A percentile compares a stretch with the other conserved stretches of the same genome.
phyloP scores from a whole-genome alignment of 305 asterid species.

The Fraxinus nigra region DNA sequence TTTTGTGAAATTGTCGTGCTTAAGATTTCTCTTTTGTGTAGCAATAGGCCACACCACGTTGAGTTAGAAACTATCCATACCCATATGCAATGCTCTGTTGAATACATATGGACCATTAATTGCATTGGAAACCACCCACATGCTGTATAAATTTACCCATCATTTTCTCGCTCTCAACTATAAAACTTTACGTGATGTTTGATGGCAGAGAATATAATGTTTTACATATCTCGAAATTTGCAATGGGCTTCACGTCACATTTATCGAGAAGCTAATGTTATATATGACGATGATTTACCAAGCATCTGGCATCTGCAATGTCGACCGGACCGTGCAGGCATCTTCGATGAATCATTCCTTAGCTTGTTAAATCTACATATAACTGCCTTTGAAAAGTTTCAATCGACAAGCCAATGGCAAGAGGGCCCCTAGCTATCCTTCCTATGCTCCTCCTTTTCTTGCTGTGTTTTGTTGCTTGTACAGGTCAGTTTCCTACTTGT shows the following conservation, averaged over 20 bases:
- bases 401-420: background rate
- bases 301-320: background rate
- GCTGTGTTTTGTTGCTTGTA: slow-evolving; percentile 20
- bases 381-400: background rate
- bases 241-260: background rate
- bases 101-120: background rate
- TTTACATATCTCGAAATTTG: background rate
- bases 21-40: background rate
- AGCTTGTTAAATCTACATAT: background rate
- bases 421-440: background rate
- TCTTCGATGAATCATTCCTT: background rate
- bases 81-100: background rate
- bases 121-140: background rate
- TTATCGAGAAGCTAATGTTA: background rate
- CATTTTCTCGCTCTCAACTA: background rate
- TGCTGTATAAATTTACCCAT: background rate
- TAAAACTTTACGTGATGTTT: background rate
- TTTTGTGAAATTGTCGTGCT: background rate
- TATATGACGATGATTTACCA: background rate
- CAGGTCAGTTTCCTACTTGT: slow-evolving; percentile 8
- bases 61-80: background rate
- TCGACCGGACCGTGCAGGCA: background rate
- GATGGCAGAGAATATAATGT: background rate
- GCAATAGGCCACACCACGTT: background rate
- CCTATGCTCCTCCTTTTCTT: slow-evolving; percentile 12